Evolutionary conservation across 1,284 basidiomycete genomes (phyloP), one percentile per base, ranked within the genome.

Genomic region (Microbotryum intermedium): DNA sequence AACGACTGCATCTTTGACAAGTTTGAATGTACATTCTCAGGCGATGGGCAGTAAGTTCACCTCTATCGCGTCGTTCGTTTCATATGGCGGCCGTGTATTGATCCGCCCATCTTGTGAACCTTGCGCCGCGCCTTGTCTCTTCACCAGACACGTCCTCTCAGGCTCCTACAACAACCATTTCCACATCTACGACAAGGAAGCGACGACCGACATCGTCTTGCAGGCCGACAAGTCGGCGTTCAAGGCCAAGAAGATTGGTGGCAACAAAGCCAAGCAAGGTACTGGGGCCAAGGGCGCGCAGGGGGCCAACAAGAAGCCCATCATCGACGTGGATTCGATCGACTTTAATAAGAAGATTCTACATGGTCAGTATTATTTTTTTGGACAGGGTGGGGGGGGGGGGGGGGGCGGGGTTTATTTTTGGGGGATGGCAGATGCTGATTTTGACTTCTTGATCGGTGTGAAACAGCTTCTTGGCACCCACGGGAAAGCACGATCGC

Each of bases 1-100:
- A 99, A 98, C 74, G 95, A 99, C 75, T 97, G 94, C 77, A 99
- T 99, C 75, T 99, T 98, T 76, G 95, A 98, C 81, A 98, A 98
- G 77, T 99, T 98, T 70, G 95, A 97, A 77, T 95, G 92, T 74
- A 87, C 90, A 29, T 95, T 91, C 84, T 88, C 88, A 68, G 92
- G 93, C 43, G 88, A 94, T 73, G 91, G 94, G 76, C 85, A 87
- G 92, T 95, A 75, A 74, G 90, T 83, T 28, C 1, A 11, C 3
- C 10, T n/a, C 51, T 29, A 56, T 25, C 13, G 6, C 44, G 18
- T 57, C 30, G 20, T 34, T 11, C 28, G 48, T 42, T 23, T 26
- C 11, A 13, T 3, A n/a, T 30, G 13, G 8, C 42, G 30, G 9
- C 34, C 39, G 44, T 21, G 53, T 43, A 47, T 3, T 39, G 34